Base-by-base conservation (phyloP, 1,284 basidiomycete genomes). In the Schizophyllum commune region DNA sequence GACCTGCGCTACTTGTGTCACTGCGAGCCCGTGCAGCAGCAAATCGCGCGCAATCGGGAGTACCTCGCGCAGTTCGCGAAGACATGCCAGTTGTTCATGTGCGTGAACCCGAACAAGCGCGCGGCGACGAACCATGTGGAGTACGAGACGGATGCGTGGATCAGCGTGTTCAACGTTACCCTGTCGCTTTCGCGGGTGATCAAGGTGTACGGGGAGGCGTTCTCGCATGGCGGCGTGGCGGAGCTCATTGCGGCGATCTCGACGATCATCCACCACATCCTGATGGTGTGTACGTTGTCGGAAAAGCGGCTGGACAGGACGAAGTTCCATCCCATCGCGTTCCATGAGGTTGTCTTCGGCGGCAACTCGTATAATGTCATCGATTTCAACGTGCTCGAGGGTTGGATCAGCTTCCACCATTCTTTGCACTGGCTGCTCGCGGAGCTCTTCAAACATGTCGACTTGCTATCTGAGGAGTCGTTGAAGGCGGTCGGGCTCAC, bases 141-240 rank as follows among this genome's bases (percentile, higher is more conserved):
- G 72, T 98, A 92, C 74, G 96, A 98, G 74, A 89, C 90, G 34
- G 96, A 98, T 67, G 86, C 89, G 32, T 97, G 94, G 93, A 92
- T 96, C 64, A 91, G 88, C 68, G 91, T 96, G 8, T 97, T 97
- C 76, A 94, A 94, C 68, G 88, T 96, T 32, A 93, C 93, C 5
- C 83, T 95, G 6, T 94, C 93, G 27, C 76, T 98, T 15, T 89
- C 91, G 2, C 86, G 93, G 54, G 85, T 94, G 52, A 91, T 93
- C 74, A 92, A 94, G 69, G 89, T 90, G 4, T 91, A 94, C 64
- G 94, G 94, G 7, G 90, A 92, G 67, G 88, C 90, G 53, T 32
- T 57, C 27, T 19, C 82, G 33, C 78, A 80, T 60, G 83, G 84
- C 8, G 79, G 73, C 0, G 76, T 83, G 0, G 75, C 79, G 0